These are phyloP conservation scores for Ligustrum vulgare DNA, from an alignment of 257 asterid genomes.

Conservation along the genomic window DNA sequence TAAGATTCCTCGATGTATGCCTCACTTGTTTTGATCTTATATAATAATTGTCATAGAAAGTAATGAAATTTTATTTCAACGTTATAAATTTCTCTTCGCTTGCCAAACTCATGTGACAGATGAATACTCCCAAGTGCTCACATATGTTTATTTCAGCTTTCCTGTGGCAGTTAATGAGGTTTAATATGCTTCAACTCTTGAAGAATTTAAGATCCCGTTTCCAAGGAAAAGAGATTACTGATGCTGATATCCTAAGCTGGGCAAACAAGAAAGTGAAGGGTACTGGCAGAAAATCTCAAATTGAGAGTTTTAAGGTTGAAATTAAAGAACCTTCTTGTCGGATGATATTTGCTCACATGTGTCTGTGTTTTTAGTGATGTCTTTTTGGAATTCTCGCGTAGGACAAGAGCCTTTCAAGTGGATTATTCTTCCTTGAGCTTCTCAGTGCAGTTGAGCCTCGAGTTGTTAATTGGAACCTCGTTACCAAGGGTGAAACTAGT, in stretches of 20 bases:
- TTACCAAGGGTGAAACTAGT: too few relatives aligned
- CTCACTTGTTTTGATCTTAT: too few relatives aligned
- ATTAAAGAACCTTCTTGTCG: conserved; percentile 16
- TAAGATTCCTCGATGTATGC: background rate
- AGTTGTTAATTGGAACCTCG: too few relatives aligned
- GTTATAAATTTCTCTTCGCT: background rate
- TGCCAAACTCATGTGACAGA: background rate
- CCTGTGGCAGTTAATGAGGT: conserved; percentile 98
- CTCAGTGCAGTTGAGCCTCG: conserved; percentile 29
- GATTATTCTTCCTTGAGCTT: conserved; percentile 89
- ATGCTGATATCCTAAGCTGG: conserved; percentile 86
- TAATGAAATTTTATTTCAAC: too few relatives aligned
- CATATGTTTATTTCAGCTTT: conserved; percentile 55
- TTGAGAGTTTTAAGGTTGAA: conserved; percentile 89
- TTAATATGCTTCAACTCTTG: conserved; percentile 92
- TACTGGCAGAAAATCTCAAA: conserved; percentile 66
- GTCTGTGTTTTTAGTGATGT: conserved; percentile 1
- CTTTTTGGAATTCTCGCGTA: conserved; percentile 28
- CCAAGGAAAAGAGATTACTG: conserved; percentile 83
- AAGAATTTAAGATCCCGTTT: conserved; percentile 84
- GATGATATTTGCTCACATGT: background rate
- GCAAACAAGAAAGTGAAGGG: conserved; percentile 84
- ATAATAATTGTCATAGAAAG: too few relatives aligned
- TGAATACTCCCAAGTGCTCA: too few relatives aligned
- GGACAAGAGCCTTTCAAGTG: conserved; percentile 91